Conservation (phyloP, 176 grass and related monocot species). For the Microstegium vimineum region DNA sequence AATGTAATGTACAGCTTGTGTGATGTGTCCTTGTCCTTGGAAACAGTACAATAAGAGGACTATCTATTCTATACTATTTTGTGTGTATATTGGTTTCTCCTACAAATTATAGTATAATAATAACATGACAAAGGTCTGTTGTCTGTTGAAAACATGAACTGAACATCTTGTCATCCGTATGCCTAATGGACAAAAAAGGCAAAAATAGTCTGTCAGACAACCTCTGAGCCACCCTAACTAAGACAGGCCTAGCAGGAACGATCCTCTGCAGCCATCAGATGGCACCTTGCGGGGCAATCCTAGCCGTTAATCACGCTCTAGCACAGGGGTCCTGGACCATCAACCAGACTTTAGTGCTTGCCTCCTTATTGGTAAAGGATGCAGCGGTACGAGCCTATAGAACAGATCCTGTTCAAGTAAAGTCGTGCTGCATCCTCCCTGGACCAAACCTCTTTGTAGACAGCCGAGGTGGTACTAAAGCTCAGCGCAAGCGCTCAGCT, state of each 20-base stretch:
- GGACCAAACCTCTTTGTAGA: accelerated
- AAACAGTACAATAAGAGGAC: conserved; percentile 26
- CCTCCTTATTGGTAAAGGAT: conserved; percentile 2
- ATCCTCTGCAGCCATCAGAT: neutral
- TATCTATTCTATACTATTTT: neutral
- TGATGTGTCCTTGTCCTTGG: neutral
- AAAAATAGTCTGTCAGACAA: neutral
- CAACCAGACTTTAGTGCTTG: conserved; percentile 3
- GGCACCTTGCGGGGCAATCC: too few relatives aligned
- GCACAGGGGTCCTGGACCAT: neutral
- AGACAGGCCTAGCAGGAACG: neutral
- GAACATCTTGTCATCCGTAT: too few relatives aligned
- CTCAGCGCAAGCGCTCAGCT: neutral
- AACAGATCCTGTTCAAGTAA: conserved; percentile 33
- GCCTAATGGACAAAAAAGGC: too few relatives aligned
- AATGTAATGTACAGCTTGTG: conserved; percentile 2
- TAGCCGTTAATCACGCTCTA: too few relatives aligned
- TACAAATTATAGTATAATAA: too few relatives aligned
- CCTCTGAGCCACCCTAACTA: neutral
- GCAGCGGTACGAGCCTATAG: neutral
- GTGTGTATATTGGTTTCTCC: neutral
- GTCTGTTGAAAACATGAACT: neutral
- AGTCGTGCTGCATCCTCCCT: neutral
- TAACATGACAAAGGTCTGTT: too few relatives aligned
- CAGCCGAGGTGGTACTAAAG: neutral